Percentiles rank a stretch among this genome's conserved stretches.
Conservation (phyloP, 306 rosid genomes). For the Vigna mungo region DNA sequence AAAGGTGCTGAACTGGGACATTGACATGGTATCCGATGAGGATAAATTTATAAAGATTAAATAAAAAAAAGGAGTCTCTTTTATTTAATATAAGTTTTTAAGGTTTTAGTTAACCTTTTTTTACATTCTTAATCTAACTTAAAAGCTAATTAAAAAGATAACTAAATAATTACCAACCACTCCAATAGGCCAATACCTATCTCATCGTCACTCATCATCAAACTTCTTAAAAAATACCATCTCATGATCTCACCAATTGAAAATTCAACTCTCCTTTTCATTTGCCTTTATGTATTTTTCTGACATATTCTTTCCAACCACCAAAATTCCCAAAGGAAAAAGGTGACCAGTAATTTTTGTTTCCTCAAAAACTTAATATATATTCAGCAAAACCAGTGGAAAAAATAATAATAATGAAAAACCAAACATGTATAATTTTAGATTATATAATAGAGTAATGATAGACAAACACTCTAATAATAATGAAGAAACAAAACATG, state of each 20-base stretch:
- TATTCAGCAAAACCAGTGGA: background rate
- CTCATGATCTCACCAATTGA: background rate
- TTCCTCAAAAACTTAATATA: no score
- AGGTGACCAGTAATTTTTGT: no score
- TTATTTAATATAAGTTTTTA: no score
- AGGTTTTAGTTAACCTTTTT: no score
- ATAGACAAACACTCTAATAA: no score
- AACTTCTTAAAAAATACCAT: constrained; percentile 1
- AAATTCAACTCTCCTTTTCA: constrained; percentile 16
- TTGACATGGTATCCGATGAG: background rate
- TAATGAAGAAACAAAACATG: no score
- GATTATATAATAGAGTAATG: no score
- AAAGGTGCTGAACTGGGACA: background rate
- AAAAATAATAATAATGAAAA: background rate
- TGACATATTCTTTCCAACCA: background rate
- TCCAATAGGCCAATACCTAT: background rate
- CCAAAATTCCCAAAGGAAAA: background rate
- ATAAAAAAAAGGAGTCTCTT: no score
- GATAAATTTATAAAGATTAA: no score
- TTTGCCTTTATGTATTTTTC: constrained; percentile 7
- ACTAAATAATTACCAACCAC: background rate
- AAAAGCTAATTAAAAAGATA: no score
- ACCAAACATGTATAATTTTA: background rate
- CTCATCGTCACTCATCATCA: background rate
- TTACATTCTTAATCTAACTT: no score